phyloP scores from a whole-genome alignment of 1,284 basidiomycete genomes.

The Marasmius oreades region DNA sequence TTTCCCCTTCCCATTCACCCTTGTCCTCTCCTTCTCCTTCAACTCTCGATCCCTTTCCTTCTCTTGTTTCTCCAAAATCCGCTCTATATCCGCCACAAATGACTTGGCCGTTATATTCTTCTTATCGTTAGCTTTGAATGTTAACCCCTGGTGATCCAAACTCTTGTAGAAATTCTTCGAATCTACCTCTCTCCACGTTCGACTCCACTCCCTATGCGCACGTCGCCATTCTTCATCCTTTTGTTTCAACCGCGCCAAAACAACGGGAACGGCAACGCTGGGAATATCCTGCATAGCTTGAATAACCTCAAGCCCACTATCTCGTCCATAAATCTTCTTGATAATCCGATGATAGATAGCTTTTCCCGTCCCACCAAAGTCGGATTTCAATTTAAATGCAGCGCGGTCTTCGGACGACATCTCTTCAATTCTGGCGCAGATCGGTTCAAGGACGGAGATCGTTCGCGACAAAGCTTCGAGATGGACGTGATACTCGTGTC shows the following conservation, averaged over 20 bases:
- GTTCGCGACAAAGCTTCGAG: slow-evolving; percentile 92
- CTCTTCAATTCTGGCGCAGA: slow-evolving; percentile 81
- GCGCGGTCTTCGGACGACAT: slow-evolving; percentile 90
- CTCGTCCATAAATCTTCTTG: slow-evolving; percentile 91
- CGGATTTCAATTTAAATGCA: slow-evolving; percentile 81
- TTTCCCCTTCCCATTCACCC: slow-evolving; percentile 28
- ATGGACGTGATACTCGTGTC: slow-evolving; percentile 98
- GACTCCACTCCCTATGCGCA: slow-evolving; percentile 93
- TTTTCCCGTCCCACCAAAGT: slow-evolving; percentile 87
- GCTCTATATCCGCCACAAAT: slow-evolving; percentile 88
- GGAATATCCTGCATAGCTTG: slow-evolving; percentile 93
- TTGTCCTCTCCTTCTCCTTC: not conserved
- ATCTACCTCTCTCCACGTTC: slow-evolving; percentile 97
- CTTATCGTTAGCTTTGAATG: slow-evolving; percentile 96
- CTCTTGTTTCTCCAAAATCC: slow-evolving; percentile 67
- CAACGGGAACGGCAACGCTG: slow-evolving; percentile 87
- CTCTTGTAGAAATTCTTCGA: slow-evolving; percentile 97
- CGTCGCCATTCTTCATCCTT: slow-evolving; percentile 99
- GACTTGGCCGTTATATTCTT: slow-evolving; percentile 90
- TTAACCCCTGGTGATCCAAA: slow-evolving; percentile 93
- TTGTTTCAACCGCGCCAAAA: slow-evolving; percentile 85
- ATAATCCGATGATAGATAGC: slow-evolving; percentile 92
- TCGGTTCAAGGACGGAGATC: slow-evolving; percentile 89
- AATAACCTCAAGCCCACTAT: slow-evolving; percentile 82
- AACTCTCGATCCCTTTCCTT: slow-evolving; percentile 33